A percentile compares a stretch with the other conserved stretches of the same genome.
These are phyloP conservation scores for Teunomyces barrocoloradensis DNA, from an alignment of 805 yeast genomes.

Conservation along the genomic window DNA sequence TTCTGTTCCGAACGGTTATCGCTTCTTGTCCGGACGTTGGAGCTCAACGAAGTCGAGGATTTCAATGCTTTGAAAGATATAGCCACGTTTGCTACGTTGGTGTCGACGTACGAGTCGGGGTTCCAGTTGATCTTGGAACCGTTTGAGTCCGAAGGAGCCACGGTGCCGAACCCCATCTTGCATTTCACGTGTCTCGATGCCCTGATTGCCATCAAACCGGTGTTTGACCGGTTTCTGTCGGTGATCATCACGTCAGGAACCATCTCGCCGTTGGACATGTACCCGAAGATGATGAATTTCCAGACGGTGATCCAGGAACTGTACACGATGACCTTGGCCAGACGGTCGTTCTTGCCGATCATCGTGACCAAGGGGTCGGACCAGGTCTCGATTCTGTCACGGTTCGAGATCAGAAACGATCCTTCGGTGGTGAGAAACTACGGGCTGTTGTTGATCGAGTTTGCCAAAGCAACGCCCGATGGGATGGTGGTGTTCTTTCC, in stretches of 20 bases:
- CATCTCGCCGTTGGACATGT: conserved; percentile 97
- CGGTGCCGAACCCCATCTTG: conserved; percentile 94
- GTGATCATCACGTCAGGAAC: conserved; percentile 97
- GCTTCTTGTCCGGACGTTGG: conserved; percentile 83
- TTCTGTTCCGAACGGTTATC: conserved; percentile 93
- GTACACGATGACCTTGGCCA: conserved; percentile 91
- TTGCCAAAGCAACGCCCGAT: conserved; percentile 94
- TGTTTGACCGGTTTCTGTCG: conserved; percentile 87
- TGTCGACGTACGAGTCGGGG: conserved; percentile 92
- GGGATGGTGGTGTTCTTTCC: conserved; percentile 98
- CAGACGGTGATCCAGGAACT: conserved; percentile 93
- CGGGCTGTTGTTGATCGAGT: conserved; percentile 88
- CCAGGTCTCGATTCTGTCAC: conserved; percentile 93
- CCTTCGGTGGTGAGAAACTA: conserved; percentile 97
- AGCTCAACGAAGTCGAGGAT: conserved; percentile 84
- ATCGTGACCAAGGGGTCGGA: conserved; percentile 97
- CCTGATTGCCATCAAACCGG: conserved; percentile 95
- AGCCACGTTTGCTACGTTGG: conserved; percentile 94
- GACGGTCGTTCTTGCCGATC: conserved; percentile 91
- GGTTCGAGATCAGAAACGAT: conserved; percentile 95
- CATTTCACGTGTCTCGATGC: conserved; percentile 96
- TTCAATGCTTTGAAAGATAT: conserved; percentile 91
- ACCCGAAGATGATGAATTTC: conserved; percentile 93
- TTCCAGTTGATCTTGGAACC: conserved; percentile 92
- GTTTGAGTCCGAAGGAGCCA: conserved; percentile 86